These are phyloP conservation scores for Zarea fungicola DNA, from an alignment of 2,329 filamentous ascomycete species.

Conservation along the genomic window DNA sequence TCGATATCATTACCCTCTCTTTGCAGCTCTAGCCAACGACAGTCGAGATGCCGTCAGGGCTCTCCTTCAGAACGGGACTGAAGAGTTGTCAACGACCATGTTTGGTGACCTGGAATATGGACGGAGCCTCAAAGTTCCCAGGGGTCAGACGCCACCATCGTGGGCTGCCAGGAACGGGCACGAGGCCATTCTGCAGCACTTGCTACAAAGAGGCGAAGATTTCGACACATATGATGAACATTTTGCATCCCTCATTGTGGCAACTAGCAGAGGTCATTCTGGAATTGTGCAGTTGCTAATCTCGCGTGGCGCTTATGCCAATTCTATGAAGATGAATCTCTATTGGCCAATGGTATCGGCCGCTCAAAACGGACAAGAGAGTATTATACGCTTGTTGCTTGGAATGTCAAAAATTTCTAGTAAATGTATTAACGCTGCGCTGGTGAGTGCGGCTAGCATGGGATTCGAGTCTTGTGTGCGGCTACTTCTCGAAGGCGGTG, in stretches of 20 bases:
- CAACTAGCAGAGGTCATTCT: background rate
- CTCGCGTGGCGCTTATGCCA: no score
- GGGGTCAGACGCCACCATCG: background rate
- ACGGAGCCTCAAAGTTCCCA: background rate
- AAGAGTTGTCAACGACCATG: accelerated
- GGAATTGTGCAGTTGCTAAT: background rate
- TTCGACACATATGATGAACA: background rate
- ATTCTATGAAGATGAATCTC: no score
- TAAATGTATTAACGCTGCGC: no score
- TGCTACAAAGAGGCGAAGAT: background rate
- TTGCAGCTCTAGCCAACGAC: background rate
- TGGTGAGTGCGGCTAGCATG: no score
- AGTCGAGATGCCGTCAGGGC: background rate
- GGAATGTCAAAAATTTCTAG: no score
- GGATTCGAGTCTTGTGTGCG: no score
- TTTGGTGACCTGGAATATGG: background rate
- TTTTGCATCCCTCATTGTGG: background rate
- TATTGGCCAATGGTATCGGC: no score
- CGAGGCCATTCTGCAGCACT: background rate
- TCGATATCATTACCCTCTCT: background rate
- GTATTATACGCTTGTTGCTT: no score
- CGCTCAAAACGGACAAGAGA: no score
- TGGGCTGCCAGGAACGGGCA: background rate
- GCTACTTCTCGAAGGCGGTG: no score
- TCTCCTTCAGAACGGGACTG: background rate